Evolutionary conservation across 257 asterid genomes (phyloP), one percentile per base, ranked within the genome.

Genomic region (Salvia rosmarinus): DNA sequence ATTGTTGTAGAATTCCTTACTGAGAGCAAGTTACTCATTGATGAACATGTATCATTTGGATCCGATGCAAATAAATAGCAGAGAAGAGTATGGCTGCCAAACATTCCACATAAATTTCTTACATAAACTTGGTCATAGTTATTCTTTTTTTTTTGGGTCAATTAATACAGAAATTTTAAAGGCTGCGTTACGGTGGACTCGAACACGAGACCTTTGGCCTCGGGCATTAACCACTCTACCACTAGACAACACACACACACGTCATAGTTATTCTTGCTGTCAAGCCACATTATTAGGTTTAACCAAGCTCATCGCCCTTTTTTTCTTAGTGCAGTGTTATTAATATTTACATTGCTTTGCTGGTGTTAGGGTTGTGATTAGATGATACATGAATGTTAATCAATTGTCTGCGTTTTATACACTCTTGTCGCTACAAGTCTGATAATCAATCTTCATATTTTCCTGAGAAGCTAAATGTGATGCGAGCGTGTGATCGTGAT

Each of bases 41-140:
- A 42, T 69, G 75, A 63, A 67, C 64, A 3, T 78, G 72, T 70
- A 65, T 37, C 14, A 23, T 75, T 50, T 42, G 68, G 57, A 71
- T 71, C 63, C 75, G 21, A 49, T 56, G 76, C 77, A 46, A 85
- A 78, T 79, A 89, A 82, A 25, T 55, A 63, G 76, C 85, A 75
- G 80, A 70, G 57, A 28, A 58, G 69, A 76, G 68, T 65, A 75
- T 70, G 56, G 72, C 64, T 63, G n/a, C 71, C 64, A 50, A 46
- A 56, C 34, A 40, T 39, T 68, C 19, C 35, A 20, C 39, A 16
- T 60, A 43, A 60, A 44, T 68, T 55, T 54, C 39, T 75, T 64
- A 13, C 28, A 68, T 64, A 10, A 40, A 39, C n/a, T 68, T 25
- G 17, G 44, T 28, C 64, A 14, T 46, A n/a, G 13, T 43, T 28